Percentiles rank a stretch among this genome's conserved stretches.
phyloP scores from a whole-genome alignment of 371 early-diverging fungal genomes.

The Mortierella sp. region DNA sequence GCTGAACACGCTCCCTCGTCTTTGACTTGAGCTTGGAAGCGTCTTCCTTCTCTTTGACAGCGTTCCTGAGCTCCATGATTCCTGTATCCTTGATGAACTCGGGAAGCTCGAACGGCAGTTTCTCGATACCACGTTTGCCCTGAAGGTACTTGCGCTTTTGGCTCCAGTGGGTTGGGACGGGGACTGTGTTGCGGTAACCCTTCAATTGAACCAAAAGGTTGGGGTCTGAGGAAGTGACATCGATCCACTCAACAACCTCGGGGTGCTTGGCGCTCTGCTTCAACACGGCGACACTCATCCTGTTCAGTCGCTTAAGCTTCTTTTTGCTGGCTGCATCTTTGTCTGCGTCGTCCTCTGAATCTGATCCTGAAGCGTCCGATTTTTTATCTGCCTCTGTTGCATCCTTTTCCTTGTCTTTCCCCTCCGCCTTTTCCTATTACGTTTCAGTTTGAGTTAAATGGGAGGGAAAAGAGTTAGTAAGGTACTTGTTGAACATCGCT shows the following conservation, averaged over 20 bases:
- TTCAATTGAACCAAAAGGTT: conserved; percentile 92
- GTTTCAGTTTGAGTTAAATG: background rate
- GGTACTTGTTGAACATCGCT: background rate
- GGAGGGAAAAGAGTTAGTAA: background rate
- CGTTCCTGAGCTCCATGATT: conserved; percentile 95
- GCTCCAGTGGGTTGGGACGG: conserved; percentile 97
- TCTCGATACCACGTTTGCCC: conserved; percentile 96
- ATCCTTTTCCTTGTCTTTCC: conserved; percentile 29
- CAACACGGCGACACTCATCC: conserved; percentile 92
- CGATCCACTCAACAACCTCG: conserved; percentile 98
- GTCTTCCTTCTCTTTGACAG: conserved; percentile 90
- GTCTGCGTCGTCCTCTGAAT: conserved; percentile 61
- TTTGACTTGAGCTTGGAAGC: conserved; percentile 85
- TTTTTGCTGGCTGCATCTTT: conserved; percentile 66
- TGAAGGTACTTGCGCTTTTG: conserved; percentile 97
- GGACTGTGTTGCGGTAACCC: conserved; percentile 92
- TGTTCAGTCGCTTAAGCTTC: conserved; percentile 69
- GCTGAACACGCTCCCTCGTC: conserved; percentile 89
- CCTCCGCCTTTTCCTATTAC: conserved; percentile 25
- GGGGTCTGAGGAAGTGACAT: conserved; percentile 93
- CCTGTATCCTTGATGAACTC: conserved; percentile 98
- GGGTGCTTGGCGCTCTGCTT: conserved; percentile 93
- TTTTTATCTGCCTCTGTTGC: conserved; percentile 37
- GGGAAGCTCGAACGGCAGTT: conserved; percentile 95
- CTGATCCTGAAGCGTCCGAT: conserved; percentile 50